Conservation (phyloP, 2,329 filamentous ascomycete species). For the Pseudopithomyces chartarum region DNA sequence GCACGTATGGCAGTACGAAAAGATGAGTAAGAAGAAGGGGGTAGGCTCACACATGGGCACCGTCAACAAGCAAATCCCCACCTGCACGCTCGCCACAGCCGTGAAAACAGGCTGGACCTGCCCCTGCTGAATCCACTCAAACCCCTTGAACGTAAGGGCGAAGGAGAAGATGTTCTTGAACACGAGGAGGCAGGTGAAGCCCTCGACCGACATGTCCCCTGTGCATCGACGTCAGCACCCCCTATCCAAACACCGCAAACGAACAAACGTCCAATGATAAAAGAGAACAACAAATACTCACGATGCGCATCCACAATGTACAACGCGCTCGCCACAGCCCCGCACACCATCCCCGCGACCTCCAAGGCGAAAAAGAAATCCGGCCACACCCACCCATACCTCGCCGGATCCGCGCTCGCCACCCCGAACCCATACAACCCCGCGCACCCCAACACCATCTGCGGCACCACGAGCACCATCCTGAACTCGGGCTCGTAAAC, state of each 20-base stretch:
- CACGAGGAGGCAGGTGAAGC: slow-evolving; percentile 85
- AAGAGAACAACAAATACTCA: slow-evolving; percentile 34
- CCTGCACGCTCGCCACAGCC: slow-evolving; percentile 75
- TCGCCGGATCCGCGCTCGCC: slow-evolving; percentile 64
- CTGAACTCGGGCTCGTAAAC: slow-evolving; percentile 92
- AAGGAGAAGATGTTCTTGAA: slow-evolving; percentile 97
- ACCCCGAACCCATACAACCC: slow-evolving; percentile 86
- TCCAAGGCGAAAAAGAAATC: slow-evolving; percentile 83
- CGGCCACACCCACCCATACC: slow-evolving; percentile 74
- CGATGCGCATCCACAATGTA: slow-evolving; percentile 95
- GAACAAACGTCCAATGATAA: too few species aligned
- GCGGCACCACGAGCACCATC: slow-evolving; percentile 79
- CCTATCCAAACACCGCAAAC: not conserved
- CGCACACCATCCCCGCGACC: slow-evolving; percentile 89
- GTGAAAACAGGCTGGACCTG: slow-evolving; percentile 72
- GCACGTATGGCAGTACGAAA: too few species aligned
- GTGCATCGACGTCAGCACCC: not conserved
- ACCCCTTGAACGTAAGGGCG: slow-evolving; percentile 80
- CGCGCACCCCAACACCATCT: slow-evolving; percentile 75
- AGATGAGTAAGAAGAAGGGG: too few species aligned
- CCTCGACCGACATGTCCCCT: slow-evolving; percentile 83
- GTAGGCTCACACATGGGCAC: slow-evolving; percentile 76
- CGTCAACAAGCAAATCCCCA: slow-evolving; percentile 74
- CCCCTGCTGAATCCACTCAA: slow-evolving; percentile 74
- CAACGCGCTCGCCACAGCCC: slow-evolving; percentile 80